Percentiles rank a stretch among this genome's conserved stretches.
Evolutionary conservation across 202 grass and related monocot species (phyloP).

Genomic region (Digitaria exilis): DNA sequence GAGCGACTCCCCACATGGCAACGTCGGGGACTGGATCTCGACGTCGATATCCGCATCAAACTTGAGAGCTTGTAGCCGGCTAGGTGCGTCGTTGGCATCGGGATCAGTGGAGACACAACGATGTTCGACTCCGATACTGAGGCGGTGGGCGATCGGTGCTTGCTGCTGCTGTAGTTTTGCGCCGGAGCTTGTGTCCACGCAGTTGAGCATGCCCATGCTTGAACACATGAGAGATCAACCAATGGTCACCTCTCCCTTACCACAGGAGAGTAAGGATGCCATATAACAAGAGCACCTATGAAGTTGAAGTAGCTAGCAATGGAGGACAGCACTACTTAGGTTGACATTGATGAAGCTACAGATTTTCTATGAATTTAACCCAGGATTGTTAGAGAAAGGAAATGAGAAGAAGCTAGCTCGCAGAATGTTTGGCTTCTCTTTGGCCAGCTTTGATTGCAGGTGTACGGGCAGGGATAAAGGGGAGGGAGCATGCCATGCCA

Average conservation of each 20-base stretch:
- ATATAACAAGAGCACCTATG: constrained; percentile 6
- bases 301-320: neutral
- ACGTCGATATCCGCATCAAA: constrained; percentile 52
- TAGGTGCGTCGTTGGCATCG: constrained; percentile 46
- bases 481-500: constrained; percentile 24
- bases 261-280: constrained; percentile 12
- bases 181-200: constrained; percentile 7
- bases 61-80: constrained; percentile 46
- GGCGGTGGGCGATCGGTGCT: constrained; percentile 43
- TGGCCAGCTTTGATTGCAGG: constrained; percentile 27
- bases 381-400: neutral
- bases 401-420: constrained; percentile 11
- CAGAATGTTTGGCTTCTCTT: constrained; percentile 10
- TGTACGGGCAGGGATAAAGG: constrained; percentile 6
- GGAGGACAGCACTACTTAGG: neutral
- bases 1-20: constrained; percentile 62
- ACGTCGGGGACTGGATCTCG: constrained; percentile 67
- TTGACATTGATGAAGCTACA: neutral
- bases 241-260: neutral
- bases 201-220: constrained; percentile 51
- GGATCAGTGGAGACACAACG: constrained; percentile 32
- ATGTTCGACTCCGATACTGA: constrained; percentile 65
- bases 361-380: neutral
- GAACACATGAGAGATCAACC: constrained; percentile 33
- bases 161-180: constrained; percentile 43